Evolutionary conservation across 73 alveolate species (phyloP), one percentile per base, ranked within the genome.

Genomic region (Blepharisma japonicum): DNA sequence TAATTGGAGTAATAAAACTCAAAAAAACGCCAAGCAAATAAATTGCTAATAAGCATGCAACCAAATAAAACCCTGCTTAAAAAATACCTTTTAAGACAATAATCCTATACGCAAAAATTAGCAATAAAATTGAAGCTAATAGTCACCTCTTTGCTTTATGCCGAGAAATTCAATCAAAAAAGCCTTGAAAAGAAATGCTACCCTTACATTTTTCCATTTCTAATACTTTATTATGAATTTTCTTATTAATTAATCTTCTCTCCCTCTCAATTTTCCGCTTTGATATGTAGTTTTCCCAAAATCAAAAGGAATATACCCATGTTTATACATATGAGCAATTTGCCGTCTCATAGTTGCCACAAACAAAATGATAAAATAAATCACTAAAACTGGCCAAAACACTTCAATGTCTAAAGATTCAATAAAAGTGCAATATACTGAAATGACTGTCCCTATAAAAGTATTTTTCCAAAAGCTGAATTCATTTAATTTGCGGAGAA

Each of bases 371-470:
- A 70, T 70, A 45, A 82, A 82, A 55, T 82, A 82, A 7, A 79
- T 55, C 25, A 79, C 71, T 50, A 79, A 67, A 7, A 79, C 67
- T 11, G 86, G 86, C 86, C 86, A 82, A 76, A 82, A 82, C 56
- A 80, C 88, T 18, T 87, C 87, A 11, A 82, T 51, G 68, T 82
- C 83, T 42, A 82, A 77, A n/a, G 53, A 32, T 38, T 79, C 82
- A 54, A 82, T 55, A 78, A 79, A 82, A 14, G 90, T 82, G 50
- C 76, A 11, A 46, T 51, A 49, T 25, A 55, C 55, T 0, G 80
- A 54, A 46, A 79, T 23, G 11, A 82, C 20, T 46, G 77, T 66
- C 45, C 81, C 79, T 6, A 32, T n/a, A 77, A 55, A 46, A 0
- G 68, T 9, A 55, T 46, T 42, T 45, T 32, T 14, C 90, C 90